phyloP scores from a whole-genome alignment of 2,329 filamentous ascomycete genomes.

The Apiospora arundinis region DNA sequence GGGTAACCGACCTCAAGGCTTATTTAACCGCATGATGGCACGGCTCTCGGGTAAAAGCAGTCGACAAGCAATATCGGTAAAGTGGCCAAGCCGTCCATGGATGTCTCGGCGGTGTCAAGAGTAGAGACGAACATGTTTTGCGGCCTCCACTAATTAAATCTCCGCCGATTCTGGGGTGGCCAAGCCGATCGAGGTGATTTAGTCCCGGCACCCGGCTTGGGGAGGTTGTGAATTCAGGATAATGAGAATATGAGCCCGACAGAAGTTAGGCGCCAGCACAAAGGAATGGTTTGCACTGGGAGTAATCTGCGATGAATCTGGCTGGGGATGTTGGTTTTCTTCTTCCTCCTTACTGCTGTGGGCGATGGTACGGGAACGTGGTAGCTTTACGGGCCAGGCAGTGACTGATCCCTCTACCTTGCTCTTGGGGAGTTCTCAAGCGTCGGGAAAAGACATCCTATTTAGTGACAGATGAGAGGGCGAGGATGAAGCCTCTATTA shows the following conservation, averaged over 20 bases:
- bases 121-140: neutral
- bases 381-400: too few relatives aligned
- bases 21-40: slow-evolving; percentile 9
- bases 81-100: slow-evolving; percentile 10
- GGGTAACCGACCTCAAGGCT: neutral
- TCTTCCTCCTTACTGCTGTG: too few relatives aligned
- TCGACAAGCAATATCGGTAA: slow-evolving; percentile 3
- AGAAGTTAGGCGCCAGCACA: neutral
- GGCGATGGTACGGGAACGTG: too few relatives aligned
- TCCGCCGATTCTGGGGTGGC: slow-evolving; percentile 13
- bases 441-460: too few relatives aligned
- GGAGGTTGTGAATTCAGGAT: neutral
- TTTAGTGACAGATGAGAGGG: too few relatives aligned
- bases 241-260: neutral
- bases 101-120: neutral
- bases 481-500: too few relatives aligned
- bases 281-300: too few relatives aligned
- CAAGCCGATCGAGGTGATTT: neutral
- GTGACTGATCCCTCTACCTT: too few relatives aligned
- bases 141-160: slow-evolving; percentile 10
- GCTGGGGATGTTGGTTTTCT: too few relatives aligned
- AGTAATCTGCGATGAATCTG: too few relatives aligned
- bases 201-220: slow-evolving; percentile 5
- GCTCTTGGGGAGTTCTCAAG: too few relatives aligned
- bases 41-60: neutral